These are phyloP conservation scores for Parastagonospora avenae DNA, from an alignment of 2,329 filamentous ascomycete species.

Conservation along the genomic window DNA sequence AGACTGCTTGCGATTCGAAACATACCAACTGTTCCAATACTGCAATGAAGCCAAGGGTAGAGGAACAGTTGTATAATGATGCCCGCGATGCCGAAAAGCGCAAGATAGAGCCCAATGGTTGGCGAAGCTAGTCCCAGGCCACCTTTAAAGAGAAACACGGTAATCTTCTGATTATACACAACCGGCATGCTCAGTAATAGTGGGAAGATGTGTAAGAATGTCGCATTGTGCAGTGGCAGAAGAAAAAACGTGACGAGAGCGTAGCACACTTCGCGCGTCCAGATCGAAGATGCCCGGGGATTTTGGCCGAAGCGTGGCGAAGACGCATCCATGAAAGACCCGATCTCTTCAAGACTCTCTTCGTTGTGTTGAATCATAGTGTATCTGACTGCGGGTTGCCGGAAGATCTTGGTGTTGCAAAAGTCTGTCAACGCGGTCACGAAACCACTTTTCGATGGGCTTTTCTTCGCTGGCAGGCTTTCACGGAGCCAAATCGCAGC, in stretches of 20 bases:
- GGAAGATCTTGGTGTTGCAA: slow-evolving; percentile 29
- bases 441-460: slow-evolving; percentile 42
- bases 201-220: slow-evolving; percentile 54
- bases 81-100: slow-evolving; percentile 52
- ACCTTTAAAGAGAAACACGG: slow-evolving; percentile 50
- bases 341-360: slow-evolving; percentile 2
- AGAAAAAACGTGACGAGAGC: slow-evolving; percentile 50
- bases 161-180: slow-evolving; percentile 19
- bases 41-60: slow-evolving; percentile 48
- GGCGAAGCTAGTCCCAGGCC: slow-evolving; percentile 52
- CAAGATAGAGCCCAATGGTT: slow-evolving; percentile 51
- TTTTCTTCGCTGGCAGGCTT: slow-evolving; percentile 38
- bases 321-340: background rate
- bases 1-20: slow-evolving; percentile 48
- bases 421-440: slow-evolving; percentile 37
- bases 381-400: slow-evolving; percentile 14
- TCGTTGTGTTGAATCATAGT: slow-evolving; percentile 20
- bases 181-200: slow-evolving; percentile 52
- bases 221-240: slow-evolving; percentile 52
- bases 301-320: no score
- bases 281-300: slow-evolving; percentile 44
- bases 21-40: slow-evolving; percentile 45
- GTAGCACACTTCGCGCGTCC: slow-evolving; percentile 48
- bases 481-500: slow-evolving; percentile 71
- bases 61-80: slow-evolving; percentile 52